phyloP scores from a whole-genome alignment of 2,329 filamentous ascomycete genomes.

The Colletotrichum caudatum region DNA sequence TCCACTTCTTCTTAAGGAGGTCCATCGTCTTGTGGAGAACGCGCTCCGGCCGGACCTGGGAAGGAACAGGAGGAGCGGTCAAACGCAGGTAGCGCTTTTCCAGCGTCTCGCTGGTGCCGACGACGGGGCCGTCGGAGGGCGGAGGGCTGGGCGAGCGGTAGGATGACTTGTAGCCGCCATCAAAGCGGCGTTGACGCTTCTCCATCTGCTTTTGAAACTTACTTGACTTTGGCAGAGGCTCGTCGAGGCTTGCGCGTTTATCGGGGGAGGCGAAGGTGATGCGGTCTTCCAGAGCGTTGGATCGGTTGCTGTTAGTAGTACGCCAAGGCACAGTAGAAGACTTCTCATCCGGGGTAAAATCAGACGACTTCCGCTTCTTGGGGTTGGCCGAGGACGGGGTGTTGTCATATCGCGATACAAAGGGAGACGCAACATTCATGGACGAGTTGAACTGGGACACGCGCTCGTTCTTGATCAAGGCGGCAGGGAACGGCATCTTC shows the following conservation, averaged over 20 bases:
- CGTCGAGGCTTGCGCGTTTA: constrained; percentile 59
- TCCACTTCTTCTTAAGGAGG: constrained; percentile 94
- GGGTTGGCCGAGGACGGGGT: constrained; percentile 53
- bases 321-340: constrained; percentile 77
- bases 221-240: constrained; percentile 70
- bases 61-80: constrained; percentile 88
- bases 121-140: constrained; percentile 76
- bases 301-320: constrained; percentile 69
- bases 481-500: constrained; percentile 84
- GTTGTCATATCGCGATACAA: constrained; percentile 44
- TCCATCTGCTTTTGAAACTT: constrained; percentile 91
- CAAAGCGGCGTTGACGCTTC: constrained; percentile 89
- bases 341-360: constrained; percentile 66
- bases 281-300: constrained; percentile 75
- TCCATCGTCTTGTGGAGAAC: constrained; percentile 88
- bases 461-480: constrained; percentile 81
- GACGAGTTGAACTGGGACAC: constrained; percentile 59
- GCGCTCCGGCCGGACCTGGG: constrained; percentile 85
- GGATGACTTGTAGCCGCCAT: constrained; percentile 71
- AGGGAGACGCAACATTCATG: constrained; percentile 47
- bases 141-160: constrained; percentile 69
- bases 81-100: constrained; percentile 97
- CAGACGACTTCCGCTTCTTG: constrained; percentile 87
- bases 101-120: constrained; percentile 84
- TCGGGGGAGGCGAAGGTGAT: constrained; percentile 72